phyloP scores from a whole-genome alignment of 176 grass and related monocot species.

The Oryza brachyantha region DNA sequence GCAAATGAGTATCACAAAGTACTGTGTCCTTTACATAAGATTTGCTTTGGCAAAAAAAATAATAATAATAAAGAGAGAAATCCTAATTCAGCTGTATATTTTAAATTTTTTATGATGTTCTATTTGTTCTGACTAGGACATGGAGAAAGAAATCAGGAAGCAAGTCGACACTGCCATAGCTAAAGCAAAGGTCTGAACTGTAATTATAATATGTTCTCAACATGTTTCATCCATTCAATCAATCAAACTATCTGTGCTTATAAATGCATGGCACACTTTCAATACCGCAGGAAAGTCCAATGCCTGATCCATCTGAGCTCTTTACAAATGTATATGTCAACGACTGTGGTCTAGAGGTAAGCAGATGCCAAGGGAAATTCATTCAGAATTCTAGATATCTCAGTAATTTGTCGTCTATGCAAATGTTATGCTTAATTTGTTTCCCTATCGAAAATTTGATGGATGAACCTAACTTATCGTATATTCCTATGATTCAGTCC shows the following conservation, averaged over 20 bases:
- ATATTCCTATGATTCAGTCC: constrained; percentile 40
- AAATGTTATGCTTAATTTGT: neutral
- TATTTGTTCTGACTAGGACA: constrained; percentile 45
- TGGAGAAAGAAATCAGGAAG: constrained; percentile 83
- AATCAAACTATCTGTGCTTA: constrained; percentile 10
- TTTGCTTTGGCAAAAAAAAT: neutral
- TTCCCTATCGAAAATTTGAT: neutral
- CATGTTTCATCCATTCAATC: neutral
- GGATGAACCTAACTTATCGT: neutral
- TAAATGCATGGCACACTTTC: constrained; percentile 7
- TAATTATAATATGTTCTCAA: neutral
- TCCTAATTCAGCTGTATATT: neutral
- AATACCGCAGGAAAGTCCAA: constrained; percentile 61
- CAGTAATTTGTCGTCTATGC: neutral
- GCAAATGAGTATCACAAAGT: neutral
- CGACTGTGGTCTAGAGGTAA: constrained; percentile 81
- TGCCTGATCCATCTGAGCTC: constrained; percentile 78
- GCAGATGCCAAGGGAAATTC: neutral
- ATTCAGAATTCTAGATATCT: neutral
- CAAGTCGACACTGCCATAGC: constrained; percentile 75
- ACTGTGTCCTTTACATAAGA: neutral
- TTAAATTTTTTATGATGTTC: neutral
- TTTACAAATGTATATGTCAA: constrained; percentile 84
- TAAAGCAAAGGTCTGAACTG: constrained; percentile 67
- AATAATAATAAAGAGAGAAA: neutral